Evolutionary conservation across 345 rosid species (phyloP), one percentile per base, ranked within the genome.

Genomic region (Syzygium aqueum): DNA sequence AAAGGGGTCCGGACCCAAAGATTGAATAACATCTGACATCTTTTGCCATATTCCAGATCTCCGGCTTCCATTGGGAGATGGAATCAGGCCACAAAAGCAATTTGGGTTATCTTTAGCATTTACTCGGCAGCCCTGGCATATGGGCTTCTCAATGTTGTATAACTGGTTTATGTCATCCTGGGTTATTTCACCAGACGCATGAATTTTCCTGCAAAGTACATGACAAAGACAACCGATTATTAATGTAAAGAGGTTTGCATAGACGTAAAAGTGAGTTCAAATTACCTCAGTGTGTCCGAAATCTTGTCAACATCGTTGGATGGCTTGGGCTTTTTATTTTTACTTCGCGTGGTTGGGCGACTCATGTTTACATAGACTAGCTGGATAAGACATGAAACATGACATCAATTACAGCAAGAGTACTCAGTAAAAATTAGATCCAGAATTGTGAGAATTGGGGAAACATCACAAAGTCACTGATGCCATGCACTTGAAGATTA

Each of bases 21-120:
- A 89, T 86, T 92, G 93, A 52, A 94, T 33, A 84, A 96, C 73
- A 77, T 96, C 99, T 2, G 98, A 92, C 56, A 91, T 90, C 89
- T 97, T 97, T 94, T 95, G 98, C 99, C 99, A 96, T 85, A 97
- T 90, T 46, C 99, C 99, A 85, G 94, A 88, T 90, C 95, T 97
- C 13, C 99, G 90, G 93, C 96, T 95, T 84, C 99, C 99, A 88
- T 90, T 95, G 84, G 90, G 88, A 6, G 98, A 96, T 23, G 99
- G 99, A 88, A 95, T 90, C 77, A 97, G 80, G 15, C 96, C 99
- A 89, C 99, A 97, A 85, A 94, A 96, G 89, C 99, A 97, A 91
- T 97, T 97, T 65, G 99, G 99, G 78, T 96, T 96, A 87, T 97
- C 99, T 86, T 95, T 96, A 63, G 95, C 92, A 90, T 96, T 97